Percentiles rank a stretch among this genome's conserved stretches.
These are phyloP conservation scores for Diaporthe destruens DNA, from an alignment of 2,329 filamentous ascomycete species.

Conservation along the genomic window DNA sequence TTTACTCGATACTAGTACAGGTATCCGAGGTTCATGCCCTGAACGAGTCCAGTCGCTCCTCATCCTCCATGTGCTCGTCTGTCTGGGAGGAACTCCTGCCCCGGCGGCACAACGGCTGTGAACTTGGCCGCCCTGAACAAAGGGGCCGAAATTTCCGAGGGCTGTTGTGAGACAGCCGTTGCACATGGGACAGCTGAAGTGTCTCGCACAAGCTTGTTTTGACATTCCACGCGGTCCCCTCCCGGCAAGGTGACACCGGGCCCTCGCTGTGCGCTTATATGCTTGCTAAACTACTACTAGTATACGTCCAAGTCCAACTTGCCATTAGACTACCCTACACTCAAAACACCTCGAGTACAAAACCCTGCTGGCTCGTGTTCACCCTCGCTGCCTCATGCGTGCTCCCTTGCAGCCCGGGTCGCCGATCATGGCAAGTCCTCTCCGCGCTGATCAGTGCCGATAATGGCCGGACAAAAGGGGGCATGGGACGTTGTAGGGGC, in stretches of 20 bases:
- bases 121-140: conserved; percentile 8
- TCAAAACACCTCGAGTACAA: too few relatives aligned
- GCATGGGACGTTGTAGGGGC: background rate
- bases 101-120: background rate
- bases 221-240: conserved; percentile 22
- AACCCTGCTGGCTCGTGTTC: background rate
- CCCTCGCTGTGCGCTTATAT: background rate
- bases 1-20: too few relatives aligned
- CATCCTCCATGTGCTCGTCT: background rate
- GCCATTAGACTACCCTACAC: too few relatives aligned
- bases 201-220: background rate
- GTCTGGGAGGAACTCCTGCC: background rate
- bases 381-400: background rate
- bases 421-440: background rate
- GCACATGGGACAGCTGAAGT: background rate
- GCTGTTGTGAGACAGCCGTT: conserved; percentile 3
- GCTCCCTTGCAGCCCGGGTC: conserved; percentile 4
- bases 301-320: too few relatives aligned
- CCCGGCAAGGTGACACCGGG: background rate
- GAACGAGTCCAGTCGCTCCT: accelerated
- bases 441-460: background rate
- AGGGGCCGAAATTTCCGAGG: background rate
- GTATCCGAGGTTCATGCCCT: too few relatives aligned
- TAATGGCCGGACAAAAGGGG: background rate
- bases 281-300: background rate